Base-by-base conservation (phyloP, 352 stramenopile species). In the Globisporangium acanthophoron region DNA sequence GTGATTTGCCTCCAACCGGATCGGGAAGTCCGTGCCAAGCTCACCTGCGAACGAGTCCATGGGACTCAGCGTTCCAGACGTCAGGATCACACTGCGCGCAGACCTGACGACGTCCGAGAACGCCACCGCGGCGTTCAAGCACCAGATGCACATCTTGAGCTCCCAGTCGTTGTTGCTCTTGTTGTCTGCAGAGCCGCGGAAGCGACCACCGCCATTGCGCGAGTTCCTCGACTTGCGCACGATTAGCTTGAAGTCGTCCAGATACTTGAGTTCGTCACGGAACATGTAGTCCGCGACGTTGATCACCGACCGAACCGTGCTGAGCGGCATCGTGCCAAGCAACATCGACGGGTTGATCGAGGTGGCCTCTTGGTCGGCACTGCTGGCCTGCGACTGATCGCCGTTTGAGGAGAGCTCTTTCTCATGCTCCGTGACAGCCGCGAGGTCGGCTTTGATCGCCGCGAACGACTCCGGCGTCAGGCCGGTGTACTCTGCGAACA, bases 11-110 rank as follows among this genome's bases (percentile, higher is more conserved):
- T 96, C 87, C 0, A 96, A 53, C 0, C 80, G 85, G 54, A 96
- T 87, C 1, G 80, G 74, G 33, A 96, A 96, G 33, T 88, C 77
- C 0, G 83, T 78, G 4, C 87, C 85, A 11, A 96, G 63, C 52
- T 96, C 87, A 0, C 81, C 81, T 2, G 77, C 83, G 62, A 94
- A 94, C n/a, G 85, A 92, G 6, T 92, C 85, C 83, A 96, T 92
- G 5, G 87, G 87, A 54, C 81, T 92, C 31, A 96, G 60, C 15
- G 87, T 96, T 13, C 87, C 87, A 5, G 83, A 94, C 20, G 87
- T 92, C 20, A 96, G 62, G 56, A 96, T 87, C 18, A 96, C 82
- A 27, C 76, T 90, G 13, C 78, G 79, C 1, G 74, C 75, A 56
- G 88, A 54, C 33, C 58, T 75, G 21, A 80, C 67, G 20, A 96